Percentiles rank a stretch among this genome's conserved stretches.
These are phyloP conservation scores for Xerocomus nothofagi DNA, from an alignment of 1,284 basidiomycete species.

Conservation along the genomic window DNA sequence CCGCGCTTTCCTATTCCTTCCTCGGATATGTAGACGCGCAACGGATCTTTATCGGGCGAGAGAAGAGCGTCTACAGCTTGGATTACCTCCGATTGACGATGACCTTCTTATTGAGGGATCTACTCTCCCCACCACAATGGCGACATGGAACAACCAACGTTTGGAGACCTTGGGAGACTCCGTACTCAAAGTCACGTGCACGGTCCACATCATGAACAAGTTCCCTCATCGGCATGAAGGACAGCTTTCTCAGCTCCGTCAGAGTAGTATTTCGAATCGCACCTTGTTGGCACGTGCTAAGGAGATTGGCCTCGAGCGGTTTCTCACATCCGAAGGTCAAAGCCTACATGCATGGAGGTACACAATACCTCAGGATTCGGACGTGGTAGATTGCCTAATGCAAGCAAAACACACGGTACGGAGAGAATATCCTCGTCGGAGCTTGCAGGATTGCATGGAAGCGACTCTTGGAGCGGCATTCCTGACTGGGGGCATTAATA, in stretches of 20 bases:
- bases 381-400: slow-evolving; percentile 27
- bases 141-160: slow-evolving; percentile 76
- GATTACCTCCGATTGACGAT: slow-evolving; percentile 56
- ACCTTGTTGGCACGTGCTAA: slow-evolving; percentile 67
- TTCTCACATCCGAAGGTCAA: slow-evolving; percentile 59
- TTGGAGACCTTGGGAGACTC: slow-evolving; percentile 84
- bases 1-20: slow-evolving; percentile 55
- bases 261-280: slow-evolving; percentile 65
- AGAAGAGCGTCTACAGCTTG: slow-evolving; percentile 50
- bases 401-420: slow-evolving; percentile 32
- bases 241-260: slow-evolving; percentile 65
- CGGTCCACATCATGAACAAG: slow-evolving; percentile 73
- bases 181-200: slow-evolving; percentile 73
- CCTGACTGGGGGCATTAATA: slow-evolving; percentile 64
- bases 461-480: slow-evolving; percentile 76
- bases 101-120: slow-evolving; percentile 68
- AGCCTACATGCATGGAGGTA: slow-evolving; percentile 64
- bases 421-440: slow-evolving; percentile 58
- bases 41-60: slow-evolving; percentile 62
- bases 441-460: slow-evolving; percentile 85
- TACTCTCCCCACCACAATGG: slow-evolving; percentile 63
- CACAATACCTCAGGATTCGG: slow-evolving; percentile 40
- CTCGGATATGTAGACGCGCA: slow-evolving; percentile 64
- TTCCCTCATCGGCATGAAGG: slow-evolving; percentile 80
- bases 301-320: slow-evolving; percentile 60